Conservation (phyloP, 805 yeast genomes). For the Candida cerambycidarum region DNA sequence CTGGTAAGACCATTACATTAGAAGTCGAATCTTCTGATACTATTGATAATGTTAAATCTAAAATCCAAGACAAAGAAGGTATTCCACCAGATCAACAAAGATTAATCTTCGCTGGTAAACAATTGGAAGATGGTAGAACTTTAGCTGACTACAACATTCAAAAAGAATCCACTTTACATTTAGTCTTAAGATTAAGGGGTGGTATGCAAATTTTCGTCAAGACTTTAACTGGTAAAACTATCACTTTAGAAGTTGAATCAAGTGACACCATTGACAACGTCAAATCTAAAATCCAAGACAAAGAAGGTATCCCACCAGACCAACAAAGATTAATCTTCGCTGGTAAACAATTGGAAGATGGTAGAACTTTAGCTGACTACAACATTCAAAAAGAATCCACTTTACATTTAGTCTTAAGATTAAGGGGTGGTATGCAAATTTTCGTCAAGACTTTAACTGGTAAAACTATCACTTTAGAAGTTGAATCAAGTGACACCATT, state of each 20-base stretch:
- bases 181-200: conserved; percentile 97
- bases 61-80: conserved; percentile 99
- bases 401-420: conserved; percentile 91
- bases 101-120: conserved; percentile 99
- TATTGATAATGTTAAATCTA: conserved; percentile 97
- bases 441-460: conserved; percentile 60
- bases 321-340: conserved; percentile 97
- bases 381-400: conserved; percentile 98
- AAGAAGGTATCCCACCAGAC: conserved; percentile 97
- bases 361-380: conserved; percentile 95
- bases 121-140: conserved; percentile 98
- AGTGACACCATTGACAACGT: conserved; percentile 97
- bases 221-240: conserved; percentile 62
- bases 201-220: conserved; percentile 61
- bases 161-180: conserved; percentile 97
- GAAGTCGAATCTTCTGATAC: conserved; percentile 99
- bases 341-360: conserved; percentile 96
- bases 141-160: conserved; percentile 99
- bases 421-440: conserved; percentile 91
- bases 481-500: conserved; percentile 95
- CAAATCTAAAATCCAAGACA: conserved; percentile 95
- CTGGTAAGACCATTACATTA: conserved; percentile 98
- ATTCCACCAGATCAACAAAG: conserved; percentile 99
- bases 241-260: conserved; percentile 94
- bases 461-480: conserved; percentile 83